Evolutionary conservation across 1,284 basidiomycete genomes (phyloP).

Genomic region (Trichosporon coremiiforme): DNA sequence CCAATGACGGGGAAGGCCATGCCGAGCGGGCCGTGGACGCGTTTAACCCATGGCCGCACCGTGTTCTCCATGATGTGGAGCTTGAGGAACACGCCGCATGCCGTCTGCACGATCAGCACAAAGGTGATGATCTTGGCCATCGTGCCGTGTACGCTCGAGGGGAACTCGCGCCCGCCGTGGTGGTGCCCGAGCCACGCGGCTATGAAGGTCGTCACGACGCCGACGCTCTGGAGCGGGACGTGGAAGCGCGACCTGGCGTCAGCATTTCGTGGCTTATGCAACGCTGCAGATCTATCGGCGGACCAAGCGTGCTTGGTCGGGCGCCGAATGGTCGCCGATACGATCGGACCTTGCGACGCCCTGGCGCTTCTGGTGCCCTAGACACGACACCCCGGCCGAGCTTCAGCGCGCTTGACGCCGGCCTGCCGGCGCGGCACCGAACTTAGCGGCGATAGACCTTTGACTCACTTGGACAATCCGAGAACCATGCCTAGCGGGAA

Average conservation of each 20-base stretch:
- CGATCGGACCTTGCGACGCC: too few relatives aligned
- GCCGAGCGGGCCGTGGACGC: constrained; percentile 76
- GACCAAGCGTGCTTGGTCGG: too few relatives aligned
- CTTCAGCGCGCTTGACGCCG: too few relatives aligned
- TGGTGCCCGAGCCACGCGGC: constrained; percentile 77
- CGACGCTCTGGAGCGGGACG: constrained; percentile 75
- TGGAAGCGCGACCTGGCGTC: constrained; percentile 66
- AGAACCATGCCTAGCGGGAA: constrained; percentile 87
- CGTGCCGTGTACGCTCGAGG: constrained; percentile 63
- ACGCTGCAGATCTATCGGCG: too few relatives aligned
- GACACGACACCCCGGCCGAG: too few relatives aligned
- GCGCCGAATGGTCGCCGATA: too few relatives aligned
- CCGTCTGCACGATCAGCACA: constrained; percentile 70
- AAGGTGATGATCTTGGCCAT: constrained; percentile 71
- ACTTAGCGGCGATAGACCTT: too few relatives aligned
- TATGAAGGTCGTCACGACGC: constrained; percentile 68
- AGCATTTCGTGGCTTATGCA: not conserved
- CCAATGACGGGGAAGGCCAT: constrained; percentile 83
- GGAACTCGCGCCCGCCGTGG: constrained; percentile 75
- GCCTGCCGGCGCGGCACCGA: too few relatives aligned
- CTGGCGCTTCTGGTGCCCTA: too few relatives aligned
- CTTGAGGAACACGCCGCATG: constrained; percentile 85
- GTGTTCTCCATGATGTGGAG: constrained; percentile 82
- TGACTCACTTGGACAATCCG: constrained; percentile 67
- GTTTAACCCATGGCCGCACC: constrained; percentile 72